These are phyloP conservation scores for Penicillium sp. DNA, from an alignment of 2,329 filamentous ascomycete species.

Conservation along the genomic window DNA sequence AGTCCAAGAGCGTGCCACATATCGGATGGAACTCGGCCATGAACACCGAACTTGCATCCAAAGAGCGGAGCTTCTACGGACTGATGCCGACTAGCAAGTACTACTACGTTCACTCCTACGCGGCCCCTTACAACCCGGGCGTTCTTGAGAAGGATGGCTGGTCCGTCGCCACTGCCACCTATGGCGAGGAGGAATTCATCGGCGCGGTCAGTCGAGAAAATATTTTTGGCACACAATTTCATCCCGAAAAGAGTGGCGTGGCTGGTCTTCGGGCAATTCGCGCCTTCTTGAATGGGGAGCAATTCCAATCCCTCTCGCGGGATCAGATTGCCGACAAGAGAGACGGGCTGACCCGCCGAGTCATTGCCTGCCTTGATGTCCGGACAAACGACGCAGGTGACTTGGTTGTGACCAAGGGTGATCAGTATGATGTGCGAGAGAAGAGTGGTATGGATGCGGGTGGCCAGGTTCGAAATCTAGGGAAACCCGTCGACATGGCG, in stretches of 20 bases:
- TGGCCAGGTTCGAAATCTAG: conserved; percentile 77
- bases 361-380: conserved; percentile 95
- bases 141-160: conserved; percentile 77
- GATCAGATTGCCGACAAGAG: conserved; percentile 18
- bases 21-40: conserved; percentile 97
- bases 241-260: conserved; percentile 93
- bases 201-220: conserved; percentile 84
- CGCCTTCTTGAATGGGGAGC: conserved; percentile 75
- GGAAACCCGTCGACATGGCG: conserved; percentile 95
- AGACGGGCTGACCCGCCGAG: conserved; percentile 77
- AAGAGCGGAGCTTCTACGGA: conserved; percentile 64
- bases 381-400: conserved; percentile 91
- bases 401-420: conserved; percentile 94
- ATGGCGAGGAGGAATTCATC: conserved; percentile 84
- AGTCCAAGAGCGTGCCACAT: conserved; percentile 86
- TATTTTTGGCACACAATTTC: conserved; percentile 89
- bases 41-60: conserved; percentile 40
- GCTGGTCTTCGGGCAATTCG: conserved; percentile 79
- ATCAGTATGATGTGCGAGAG: conserved; percentile 97
- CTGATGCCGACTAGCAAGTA: conserved; percentile 81
- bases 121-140: conserved; percentile 67
- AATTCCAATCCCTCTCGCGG: conserved; percentile 50
- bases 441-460: conserved; percentile 59
- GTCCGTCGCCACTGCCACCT: conserved; percentile 84
- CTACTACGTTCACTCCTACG: conserved; percentile 98